These are phyloP conservation scores for Rhododendron henanense DNA, from an alignment of 148 eudicot genomes.

Conservation along the genomic window DNA sequence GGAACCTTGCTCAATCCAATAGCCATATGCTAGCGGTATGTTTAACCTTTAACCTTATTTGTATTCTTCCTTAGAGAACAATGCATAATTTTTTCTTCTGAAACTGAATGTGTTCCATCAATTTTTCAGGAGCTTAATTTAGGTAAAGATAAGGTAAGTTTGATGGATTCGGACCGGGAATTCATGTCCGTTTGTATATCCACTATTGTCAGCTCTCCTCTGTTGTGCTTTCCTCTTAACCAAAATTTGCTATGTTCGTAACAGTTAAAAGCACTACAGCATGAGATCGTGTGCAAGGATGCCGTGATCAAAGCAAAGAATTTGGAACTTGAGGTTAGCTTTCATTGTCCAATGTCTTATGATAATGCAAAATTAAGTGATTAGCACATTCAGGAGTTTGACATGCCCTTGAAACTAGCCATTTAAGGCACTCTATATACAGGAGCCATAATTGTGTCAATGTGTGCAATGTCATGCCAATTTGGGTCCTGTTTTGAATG, in stretches of 20 bases:
- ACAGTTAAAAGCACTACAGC: slow-evolving; percentile 57
- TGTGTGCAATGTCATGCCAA: not conserved
- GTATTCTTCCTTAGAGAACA: not conserved
- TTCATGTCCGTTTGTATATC: not conserved
- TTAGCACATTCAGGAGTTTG: not conserved
- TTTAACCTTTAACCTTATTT: not conserved
- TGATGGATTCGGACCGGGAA: not conserved
- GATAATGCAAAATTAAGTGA: slow-evolving; percentile 12
- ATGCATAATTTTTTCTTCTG: not conserved
- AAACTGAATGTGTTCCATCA: not conserved
- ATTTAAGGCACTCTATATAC: not conserved
- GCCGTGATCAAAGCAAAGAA: slow-evolving; percentile 50
- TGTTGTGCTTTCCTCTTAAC: not conserved
- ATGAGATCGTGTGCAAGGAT: slow-evolving; percentile 54
- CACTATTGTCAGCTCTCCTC: not conserved
- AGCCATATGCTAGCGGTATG: slow-evolving; percentile 59
- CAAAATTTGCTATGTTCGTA: not conserved
- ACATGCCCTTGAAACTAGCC: not conserved
- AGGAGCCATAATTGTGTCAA: not conserved
- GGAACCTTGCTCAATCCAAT: slow-evolving; percentile 64
- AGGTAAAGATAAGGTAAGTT: slow-evolving; percentile 55
- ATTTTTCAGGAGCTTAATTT: slow-evolving; percentile 57
- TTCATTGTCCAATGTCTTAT: not conserved
- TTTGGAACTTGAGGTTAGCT: slow-evolving; percentile 37
- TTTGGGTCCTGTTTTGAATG: not conserved